Conservation (phyloP, 2,329 filamentous ascomycete genomes). For the Tolypocladium amazonense region DNA sequence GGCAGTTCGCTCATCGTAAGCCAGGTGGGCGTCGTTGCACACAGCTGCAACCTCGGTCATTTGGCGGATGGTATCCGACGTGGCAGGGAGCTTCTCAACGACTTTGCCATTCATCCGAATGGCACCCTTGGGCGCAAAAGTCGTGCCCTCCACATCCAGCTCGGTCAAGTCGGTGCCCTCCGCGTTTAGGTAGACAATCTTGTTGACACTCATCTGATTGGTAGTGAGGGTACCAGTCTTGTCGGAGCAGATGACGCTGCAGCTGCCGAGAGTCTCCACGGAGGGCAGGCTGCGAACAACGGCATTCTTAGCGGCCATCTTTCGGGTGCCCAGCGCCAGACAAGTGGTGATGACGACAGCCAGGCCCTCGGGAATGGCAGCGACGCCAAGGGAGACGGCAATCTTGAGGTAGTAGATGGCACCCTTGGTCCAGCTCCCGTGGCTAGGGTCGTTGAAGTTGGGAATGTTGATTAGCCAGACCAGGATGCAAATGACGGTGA, state of each 20-base stretch:
- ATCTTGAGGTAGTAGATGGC: constrained; percentile 99
- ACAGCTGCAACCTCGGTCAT: constrained; percentile 63
- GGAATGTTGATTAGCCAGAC: constrained; percentile 99
- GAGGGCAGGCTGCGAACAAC: constrained; percentile 94
- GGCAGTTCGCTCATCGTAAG: constrained; percentile 67
- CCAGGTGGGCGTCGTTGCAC: constrained; percentile 81
- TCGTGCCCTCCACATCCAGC: constrained; percentile 84
- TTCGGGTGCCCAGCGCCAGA: constrained; percentile 86
- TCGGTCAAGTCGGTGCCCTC: constrained; percentile 68
- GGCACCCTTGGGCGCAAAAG: constrained; percentile 73
- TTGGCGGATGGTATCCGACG: constrained; percentile 68
- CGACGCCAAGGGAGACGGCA: constrained; percentile 93
- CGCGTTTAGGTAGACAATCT: constrained; percentile 73
- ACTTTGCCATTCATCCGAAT: constrained; percentile 59
- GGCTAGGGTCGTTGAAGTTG: constrained; percentile 90
- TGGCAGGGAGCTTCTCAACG: constrained; percentile 56
- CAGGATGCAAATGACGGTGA: constrained; percentile 89
- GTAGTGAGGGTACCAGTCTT: constrained; percentile 98
- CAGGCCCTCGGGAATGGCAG: constrained; percentile 93
- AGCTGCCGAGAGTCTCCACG: constrained; percentile 95
- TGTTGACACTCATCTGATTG: constrained; percentile 98
- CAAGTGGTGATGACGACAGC: constrained; percentile 99
- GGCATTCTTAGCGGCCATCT: constrained; percentile 98
- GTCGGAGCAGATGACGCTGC: constrained; percentile 98
- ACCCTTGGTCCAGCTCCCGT: constrained; percentile 90